Base-by-base conservation (phyloP, 1,284 basidiomycete species). In the Coniophora puteana region DNA sequence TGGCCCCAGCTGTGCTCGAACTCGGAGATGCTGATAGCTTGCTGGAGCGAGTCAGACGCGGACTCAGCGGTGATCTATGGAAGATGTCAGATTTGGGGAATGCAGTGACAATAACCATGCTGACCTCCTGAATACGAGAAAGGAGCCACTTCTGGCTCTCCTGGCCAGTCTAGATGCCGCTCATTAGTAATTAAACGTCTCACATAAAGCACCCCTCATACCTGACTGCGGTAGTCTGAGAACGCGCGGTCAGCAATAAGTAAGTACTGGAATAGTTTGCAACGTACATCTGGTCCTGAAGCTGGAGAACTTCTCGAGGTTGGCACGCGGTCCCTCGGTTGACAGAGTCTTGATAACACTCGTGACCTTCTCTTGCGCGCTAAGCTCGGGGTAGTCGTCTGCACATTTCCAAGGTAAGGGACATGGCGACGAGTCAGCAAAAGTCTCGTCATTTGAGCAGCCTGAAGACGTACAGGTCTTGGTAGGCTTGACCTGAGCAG, bases 1-100 rank as follows among this genome's bases (percentile, higher is more conserved):
- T 99, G 95, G 8, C 83, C 85, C 95, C 95, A 99, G 1, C 81
- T 65, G 61, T 99, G 95, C 44, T 72, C 51, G 60, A 97, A 97
- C 61, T 94, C 92, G 23, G 72, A 65, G 44, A 94, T 68, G 5
- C 73, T 76, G 54, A 95, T 87, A 23, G 65, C 52, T 37, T 72
- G 53, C 40, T 65, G 71, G 30, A 90, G 62, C 18, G 68, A 67
- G 33, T 74, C 65, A 8, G 81, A 72, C 20, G 82, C 83, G 46
- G 67, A 76, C 49, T 79, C 56, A 25, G 65, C 52, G 4, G 88
- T 89, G 52, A 87, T 80, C 89, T 91, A 54, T 27, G 23, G 49
- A 36, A 37, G 13, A 34, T 36, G 40, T 45, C 22, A 44, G 45
- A 47, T 29, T 34, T 21, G n/a, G n/a, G n/a, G 41, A 23, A 41